phyloP scores from a whole-genome alignment of 768 basidiomycete genomes.

The Suillus weaverae region DNA sequence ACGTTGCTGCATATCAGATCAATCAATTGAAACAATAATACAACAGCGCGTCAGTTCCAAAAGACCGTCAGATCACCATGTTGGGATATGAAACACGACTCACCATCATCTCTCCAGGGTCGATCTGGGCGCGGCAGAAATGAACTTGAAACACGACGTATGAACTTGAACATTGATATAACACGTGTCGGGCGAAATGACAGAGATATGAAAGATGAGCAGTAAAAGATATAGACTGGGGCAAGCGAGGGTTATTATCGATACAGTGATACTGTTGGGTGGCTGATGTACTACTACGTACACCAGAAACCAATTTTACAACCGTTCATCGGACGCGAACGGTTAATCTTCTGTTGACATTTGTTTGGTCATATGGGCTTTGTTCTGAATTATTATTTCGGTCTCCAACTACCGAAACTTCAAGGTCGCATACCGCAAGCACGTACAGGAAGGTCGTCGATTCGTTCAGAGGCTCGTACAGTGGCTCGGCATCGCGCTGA shows the following conservation, averaged over 20 bases:
- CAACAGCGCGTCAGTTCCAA: slow-evolving; percentile 17
- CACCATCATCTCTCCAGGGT: slow-evolving; percentile 78
- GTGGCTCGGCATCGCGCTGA: not conserved
- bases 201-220: not conserved
- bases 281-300: slow-evolving; percentile 4
- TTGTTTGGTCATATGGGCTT: slow-evolving; percentile 22
- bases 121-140: slow-evolving; percentile 71
- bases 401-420: not conserved
- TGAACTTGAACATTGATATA: slow-evolving; percentile 57
- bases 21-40: slow-evolving; percentile 11
- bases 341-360: slow-evolving; percentile 18
- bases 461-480: not conserved
- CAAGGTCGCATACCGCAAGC: not conserved
- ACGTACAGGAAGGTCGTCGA: not conserved
- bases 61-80: slow-evolving; percentile 4
- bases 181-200: not conserved
- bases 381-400: not conserved
- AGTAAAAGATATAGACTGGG: not conserved
- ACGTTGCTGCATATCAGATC: slow-evolving; percentile 52
- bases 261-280: not conserved
- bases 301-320: not conserved
- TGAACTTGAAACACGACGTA: slow-evolving; percentile 70
- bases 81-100: slow-evolving; percentile 30
- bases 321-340: slow-evolving; percentile 2
- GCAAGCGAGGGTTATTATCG: not conserved